Conservation (phyloP, 139 green algal species). For the Coccomyxa sp. region DNA sequence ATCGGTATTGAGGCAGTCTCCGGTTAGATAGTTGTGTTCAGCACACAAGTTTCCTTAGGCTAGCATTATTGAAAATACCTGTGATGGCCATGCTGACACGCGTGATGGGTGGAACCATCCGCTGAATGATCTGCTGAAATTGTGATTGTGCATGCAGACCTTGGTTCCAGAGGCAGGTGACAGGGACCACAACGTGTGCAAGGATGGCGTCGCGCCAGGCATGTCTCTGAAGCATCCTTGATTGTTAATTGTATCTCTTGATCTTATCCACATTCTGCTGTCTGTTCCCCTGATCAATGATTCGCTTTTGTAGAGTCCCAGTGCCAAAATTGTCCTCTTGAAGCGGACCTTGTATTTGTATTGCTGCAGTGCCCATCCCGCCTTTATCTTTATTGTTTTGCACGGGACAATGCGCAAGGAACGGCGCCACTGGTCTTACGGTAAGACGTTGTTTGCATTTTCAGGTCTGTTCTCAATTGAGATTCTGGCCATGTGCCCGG, state of each 20-base stretch:
- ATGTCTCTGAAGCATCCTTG: neutral
- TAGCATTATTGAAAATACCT: too few relatives aligned
- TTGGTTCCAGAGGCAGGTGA: constrained; percentile 29
- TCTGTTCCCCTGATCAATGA: neutral
- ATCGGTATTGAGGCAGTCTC: too few relatives aligned
- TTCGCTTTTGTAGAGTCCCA: neutral
- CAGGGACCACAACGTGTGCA: constrained; percentile 15
- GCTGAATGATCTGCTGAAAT: too few relatives aligned
- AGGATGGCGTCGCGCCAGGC: constrained; percentile 27
- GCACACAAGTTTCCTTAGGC: too few relatives aligned
- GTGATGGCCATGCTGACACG: too few relatives aligned
- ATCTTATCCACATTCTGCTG: neutral
- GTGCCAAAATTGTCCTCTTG: too few relatives aligned
- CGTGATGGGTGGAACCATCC: too few relatives aligned
- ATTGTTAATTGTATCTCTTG: too few relatives aligned
- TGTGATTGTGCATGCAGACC: constrained; percentile 15
- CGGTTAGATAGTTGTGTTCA: too few relatives aligned
- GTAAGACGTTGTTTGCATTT: neutral
- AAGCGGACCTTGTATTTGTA: too few relatives aligned
- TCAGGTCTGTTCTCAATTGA: constrained; percentile 28
- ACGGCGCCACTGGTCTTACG: neutral
- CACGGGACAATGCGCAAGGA: neutral
- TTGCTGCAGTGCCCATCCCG: too few relatives aligned
- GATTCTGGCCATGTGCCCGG: constrained; percentile 30
- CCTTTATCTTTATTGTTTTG: too few relatives aligned